Evolutionary conservation across 371 early-diverging fungal genomes (phyloP).

Genomic region (Lichtheimia corymbifera): DNA sequence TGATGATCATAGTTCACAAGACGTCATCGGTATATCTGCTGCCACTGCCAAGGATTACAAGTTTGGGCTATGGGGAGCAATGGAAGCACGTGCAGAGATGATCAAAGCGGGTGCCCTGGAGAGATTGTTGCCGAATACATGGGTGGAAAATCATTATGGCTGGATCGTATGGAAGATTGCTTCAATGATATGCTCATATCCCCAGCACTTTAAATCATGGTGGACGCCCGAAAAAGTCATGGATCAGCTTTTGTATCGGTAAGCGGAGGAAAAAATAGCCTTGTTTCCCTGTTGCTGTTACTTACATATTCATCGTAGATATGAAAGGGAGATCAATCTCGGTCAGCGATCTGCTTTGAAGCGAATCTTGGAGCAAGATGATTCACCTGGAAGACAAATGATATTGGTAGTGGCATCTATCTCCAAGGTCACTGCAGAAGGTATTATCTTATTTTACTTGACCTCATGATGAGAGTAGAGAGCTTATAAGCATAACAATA

Average conservation of each 20-base stretch:
- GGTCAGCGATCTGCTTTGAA: constrained; percentile 71
- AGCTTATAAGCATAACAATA: neutral
- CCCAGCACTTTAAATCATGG: constrained; percentile 33
- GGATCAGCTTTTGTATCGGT: constrained; percentile 65
- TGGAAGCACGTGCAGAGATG: constrained; percentile 42
- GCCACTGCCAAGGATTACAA: constrained; percentile 24
- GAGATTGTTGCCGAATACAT: constrained; percentile 39
- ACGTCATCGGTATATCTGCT: constrained; percentile 35
- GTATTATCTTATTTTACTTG: neutral
- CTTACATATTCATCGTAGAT: constrained; percentile 34
- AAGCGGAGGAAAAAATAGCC: neutral
- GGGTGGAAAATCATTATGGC: constrained; percentile 61
- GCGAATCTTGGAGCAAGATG: constrained; percentile 73
- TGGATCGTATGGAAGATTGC: constrained; percentile 27
- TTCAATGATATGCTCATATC: constrained; percentile 38
- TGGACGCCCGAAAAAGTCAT: constrained; percentile 56
- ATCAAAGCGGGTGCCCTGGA: constrained; percentile 43
- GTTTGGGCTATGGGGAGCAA: constrained; percentile 49
- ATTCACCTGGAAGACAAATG: constrained; percentile 59
- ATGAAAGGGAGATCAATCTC: constrained; percentile 71
- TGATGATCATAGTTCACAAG: constrained; percentile 19
- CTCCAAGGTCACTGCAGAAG: neutral
- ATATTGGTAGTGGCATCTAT: constrained; percentile 69
- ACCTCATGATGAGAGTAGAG: too few species aligned
- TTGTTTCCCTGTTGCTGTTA: neutral